Base-by-base conservation (phyloP, 2,329 filamentous ascomycete genomes). In the Neodidymelliopsis sp. region DNA sequence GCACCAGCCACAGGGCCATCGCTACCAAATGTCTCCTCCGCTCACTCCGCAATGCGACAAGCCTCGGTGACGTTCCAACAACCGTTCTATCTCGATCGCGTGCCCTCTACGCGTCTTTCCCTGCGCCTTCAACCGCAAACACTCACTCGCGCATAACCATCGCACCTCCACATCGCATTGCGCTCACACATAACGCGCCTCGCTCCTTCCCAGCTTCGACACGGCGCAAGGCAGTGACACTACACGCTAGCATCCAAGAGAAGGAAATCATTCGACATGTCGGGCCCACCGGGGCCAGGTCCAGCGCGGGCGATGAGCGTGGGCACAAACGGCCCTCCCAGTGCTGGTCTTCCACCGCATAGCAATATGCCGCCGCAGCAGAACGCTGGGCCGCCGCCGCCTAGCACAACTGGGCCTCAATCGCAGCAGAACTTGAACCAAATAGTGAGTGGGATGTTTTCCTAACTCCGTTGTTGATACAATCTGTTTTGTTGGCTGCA, bases 381-480 rank as follows among this genome's bases (percentile, higher is more conserved):
- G 44, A 71, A 74, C 46, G 72, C 76, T 57, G 76, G 75, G 30
- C 74, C 78, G 51, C 74, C 80, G 51, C 74, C 80, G 51, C 72
- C 77, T 55, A 65, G 73, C 61, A 72, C 79, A 49, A 69, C 77
- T 36, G 73, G 66, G n/a, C 61, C 72, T 11, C 86, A 91, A 75
- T 91, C 88, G 2, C 91, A 93, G 56, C 90, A 95, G 65, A 96
- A 97, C 68, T 75, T 97, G 1, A 97, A 97, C 65, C 91, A 96
- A 63, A 97, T 97, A 74, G 93, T 97, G 82, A 83, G 92, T 79
- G 20, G 15, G 5, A 25, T 19, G 7, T 36, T 10, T 31, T 22
- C 10, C 36, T 42, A 4, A 34, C 11, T 49, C n/a, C 25, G 15
- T 25, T 22, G 1, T 48, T 8, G 16, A 12, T 8, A 33, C 2